These are phyloP conservation scores for Alternaria postmessia DNA, from an alignment of 2,329 filamentous ascomycete genomes.

Conservation along the genomic window DNA sequence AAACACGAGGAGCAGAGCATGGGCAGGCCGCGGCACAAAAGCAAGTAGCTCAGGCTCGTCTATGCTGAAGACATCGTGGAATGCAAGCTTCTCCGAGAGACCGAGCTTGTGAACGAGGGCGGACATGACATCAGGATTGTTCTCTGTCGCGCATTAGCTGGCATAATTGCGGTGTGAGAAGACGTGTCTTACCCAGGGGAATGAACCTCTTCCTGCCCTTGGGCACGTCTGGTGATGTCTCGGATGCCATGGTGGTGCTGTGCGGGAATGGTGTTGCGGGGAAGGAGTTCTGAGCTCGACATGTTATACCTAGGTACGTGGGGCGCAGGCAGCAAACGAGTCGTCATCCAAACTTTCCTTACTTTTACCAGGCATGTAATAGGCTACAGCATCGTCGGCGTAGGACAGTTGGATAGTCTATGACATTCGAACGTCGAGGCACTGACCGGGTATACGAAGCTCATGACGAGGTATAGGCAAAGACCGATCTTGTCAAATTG, in stretches of 20 bases:
- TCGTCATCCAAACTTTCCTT: slow-evolving; percentile 4
- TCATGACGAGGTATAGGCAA: neutral
- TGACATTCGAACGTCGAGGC: neutral
- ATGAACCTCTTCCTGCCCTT: slow-evolving; percentile 47
- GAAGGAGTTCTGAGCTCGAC: slow-evolving; percentile 9
- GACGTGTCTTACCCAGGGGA: slow-evolving; percentile 43
- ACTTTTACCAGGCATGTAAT: neutral
- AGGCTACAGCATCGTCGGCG: slow-evolving; percentile 1
- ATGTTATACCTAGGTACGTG: slow-evolving; percentile 16
- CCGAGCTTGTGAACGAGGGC: slow-evolving; percentile 84
- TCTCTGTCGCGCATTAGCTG: slow-evolving; percentile 56
- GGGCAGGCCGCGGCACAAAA: slow-evolving; percentile 86
- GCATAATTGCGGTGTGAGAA: neutral
- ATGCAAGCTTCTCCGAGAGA: slow-evolving; percentile 75
- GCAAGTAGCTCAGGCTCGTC: slow-evolving; percentile 83
- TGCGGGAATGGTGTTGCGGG: slow-evolving; percentile 21
- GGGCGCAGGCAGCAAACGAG: slow-evolving; percentile 29
- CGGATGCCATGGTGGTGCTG: slow-evolving; percentile 36
- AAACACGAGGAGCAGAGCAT: slow-evolving; percentile 91
- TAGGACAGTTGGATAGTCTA: neutral
- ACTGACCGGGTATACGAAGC: neutral
- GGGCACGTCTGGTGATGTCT: slow-evolving; percentile 43
- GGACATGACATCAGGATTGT: slow-evolving; percentile 92
- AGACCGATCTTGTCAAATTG: neutral
- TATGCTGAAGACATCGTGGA: slow-evolving; percentile 93